phyloP scores from a whole-genome alignment of 2,329 filamentous ascomycete species.

The Diaporthe australafricana region DNA sequence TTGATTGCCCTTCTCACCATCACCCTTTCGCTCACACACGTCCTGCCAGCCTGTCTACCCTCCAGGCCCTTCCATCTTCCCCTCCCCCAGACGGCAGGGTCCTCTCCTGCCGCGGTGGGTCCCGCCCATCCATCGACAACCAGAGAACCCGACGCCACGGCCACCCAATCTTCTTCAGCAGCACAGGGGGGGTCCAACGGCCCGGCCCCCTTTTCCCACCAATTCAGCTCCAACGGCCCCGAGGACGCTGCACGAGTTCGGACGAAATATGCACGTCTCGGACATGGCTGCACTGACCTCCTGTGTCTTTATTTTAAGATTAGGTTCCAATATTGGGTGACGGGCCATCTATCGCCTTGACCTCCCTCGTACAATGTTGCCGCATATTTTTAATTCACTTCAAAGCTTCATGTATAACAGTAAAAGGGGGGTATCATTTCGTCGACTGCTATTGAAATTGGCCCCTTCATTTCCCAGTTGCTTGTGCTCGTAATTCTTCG shows the following conservation, averaged over 20 bases:
- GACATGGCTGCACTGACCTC: slow-evolving; percentile 18
- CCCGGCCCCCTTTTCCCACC: slow-evolving; percentile 7
- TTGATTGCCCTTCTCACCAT: not conserved
- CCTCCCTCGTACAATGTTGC: not conserved
- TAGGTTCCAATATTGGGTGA: slow-evolving; percentile 15
- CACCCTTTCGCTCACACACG: not conserved
- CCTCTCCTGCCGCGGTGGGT: slow-evolving; percentile 6
- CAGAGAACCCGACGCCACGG: slow-evolving; percentile 5
- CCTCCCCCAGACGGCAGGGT: slow-evolving; percentile 18
- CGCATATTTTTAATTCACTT: not conserved
- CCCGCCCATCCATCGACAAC: not conserved
- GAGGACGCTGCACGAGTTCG: slow-evolving; percentile 11
- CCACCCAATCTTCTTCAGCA: slow-evolving; percentile 10
- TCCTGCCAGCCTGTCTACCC: not conserved
- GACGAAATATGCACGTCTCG: not conserved
- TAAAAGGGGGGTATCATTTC: slow-evolving; percentile 16
- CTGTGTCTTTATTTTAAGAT: slow-evolving; percentile 9
- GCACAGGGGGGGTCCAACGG: slow-evolving; percentile 21
- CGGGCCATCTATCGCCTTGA: slow-evolving; percentile 1
- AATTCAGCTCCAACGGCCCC: not conserved
- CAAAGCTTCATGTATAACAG: slow-evolving; percentile 6
- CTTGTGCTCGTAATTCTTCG: not conserved
- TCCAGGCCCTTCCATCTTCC: not conserved
- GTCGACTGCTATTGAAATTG: not conserved
- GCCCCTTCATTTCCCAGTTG: slow-evolving; percentile 17